Evolutionary conservation across 2,329 filamentous ascomycete species (phyloP), one percentile per base, ranked within the genome.

Genomic region (Aspergillus fumigatus): DNA sequence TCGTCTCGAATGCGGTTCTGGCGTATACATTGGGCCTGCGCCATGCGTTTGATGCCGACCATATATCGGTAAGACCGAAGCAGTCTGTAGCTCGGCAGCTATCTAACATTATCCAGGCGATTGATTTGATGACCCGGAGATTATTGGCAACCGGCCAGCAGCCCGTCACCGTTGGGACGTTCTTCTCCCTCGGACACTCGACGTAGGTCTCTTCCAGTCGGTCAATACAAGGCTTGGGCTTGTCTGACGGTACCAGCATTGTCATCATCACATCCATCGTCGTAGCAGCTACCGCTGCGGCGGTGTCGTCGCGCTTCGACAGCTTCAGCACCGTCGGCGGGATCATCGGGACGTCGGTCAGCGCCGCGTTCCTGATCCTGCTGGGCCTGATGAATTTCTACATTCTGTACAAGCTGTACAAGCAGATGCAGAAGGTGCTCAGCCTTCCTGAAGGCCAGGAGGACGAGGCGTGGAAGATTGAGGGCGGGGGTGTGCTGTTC

Each of bases 21-120:
- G 87, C 92, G 26, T 97, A 95, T 73, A 90, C 90, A 0, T 83
- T 97, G 10, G 93, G 93, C 2, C 82, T 97, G 11, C 88, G 93
- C 45, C 93, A 97, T 79, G 93, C 93, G n/a, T 84, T 97, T 48
- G 94, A 97, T 69, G 94, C 93, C n/a, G 93, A 97, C 74, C 94
- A 97, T 70, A 90, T 90, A 62, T 86, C 84, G 43, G 80, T 82
- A 72, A 43, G 66, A 56, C 10, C 14, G 14, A 17, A 38, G 5
- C 32, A 38, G 32, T 17, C 32, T 14, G 14, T 17, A 38, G n/a
- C 14, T 17, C 32, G 51, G 43, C 48, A 27, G 57, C 11, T 23
- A 17, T 14, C 48, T 54, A 27, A 52, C 65, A 57, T 72, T 72
- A 84, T 56, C 11, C 48, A 81, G 65, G 93, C 92, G 61, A 99